These are phyloP conservation scores for Ceraceosorus guamensis DNA, from an alignment of 1,284 basidiomycete species.

Conservation along the genomic window DNA sequence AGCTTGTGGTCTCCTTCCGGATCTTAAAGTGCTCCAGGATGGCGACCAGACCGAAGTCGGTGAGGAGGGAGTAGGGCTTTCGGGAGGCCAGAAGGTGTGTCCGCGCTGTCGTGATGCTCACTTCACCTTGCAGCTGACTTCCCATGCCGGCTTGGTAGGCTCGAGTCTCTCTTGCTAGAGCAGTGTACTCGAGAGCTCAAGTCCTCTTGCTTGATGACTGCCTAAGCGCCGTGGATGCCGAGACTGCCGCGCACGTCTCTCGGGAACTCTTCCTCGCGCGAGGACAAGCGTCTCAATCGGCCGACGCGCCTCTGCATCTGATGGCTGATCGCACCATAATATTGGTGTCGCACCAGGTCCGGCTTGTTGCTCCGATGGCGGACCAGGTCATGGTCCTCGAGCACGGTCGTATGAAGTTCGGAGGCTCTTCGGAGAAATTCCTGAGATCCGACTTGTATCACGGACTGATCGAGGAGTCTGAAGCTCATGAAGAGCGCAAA, in stretches of 20 bases:
- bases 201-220: conserved; percentile 40
- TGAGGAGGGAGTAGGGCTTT: conserved; percentile 15
- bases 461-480: conserved; percentile 46
- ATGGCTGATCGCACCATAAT: conserved; percentile 59
- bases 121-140: background rate
- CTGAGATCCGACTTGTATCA: conserved; percentile 26
- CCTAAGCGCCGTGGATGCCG: conserved; percentile 57
- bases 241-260: conserved; percentile 54
- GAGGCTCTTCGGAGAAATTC: conserved; percentile 17
- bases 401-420: background rate
- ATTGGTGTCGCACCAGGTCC: conserved; percentile 61
- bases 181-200: conserved; percentile 34
- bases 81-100: conserved; percentile 18
- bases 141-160: background rate
- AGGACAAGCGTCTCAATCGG: background rate
- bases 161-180: conserved; percentile 33
- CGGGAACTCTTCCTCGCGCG: conserved; percentile 20
- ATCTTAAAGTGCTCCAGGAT: conserved; percentile 31
- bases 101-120: background rate
- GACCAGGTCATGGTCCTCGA: conserved; percentile 38
- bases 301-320: conserved; percentile 8
- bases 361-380: conserved; percentile 18
- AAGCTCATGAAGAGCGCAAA: background rate
- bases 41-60: conserved; percentile 21
- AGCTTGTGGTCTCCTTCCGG: conserved; percentile 28